These are phyloP conservation scores for Hypoxylon sp. DNA, from an alignment of 2,329 filamentous ascomycete species.

Conservation along the genomic window DNA sequence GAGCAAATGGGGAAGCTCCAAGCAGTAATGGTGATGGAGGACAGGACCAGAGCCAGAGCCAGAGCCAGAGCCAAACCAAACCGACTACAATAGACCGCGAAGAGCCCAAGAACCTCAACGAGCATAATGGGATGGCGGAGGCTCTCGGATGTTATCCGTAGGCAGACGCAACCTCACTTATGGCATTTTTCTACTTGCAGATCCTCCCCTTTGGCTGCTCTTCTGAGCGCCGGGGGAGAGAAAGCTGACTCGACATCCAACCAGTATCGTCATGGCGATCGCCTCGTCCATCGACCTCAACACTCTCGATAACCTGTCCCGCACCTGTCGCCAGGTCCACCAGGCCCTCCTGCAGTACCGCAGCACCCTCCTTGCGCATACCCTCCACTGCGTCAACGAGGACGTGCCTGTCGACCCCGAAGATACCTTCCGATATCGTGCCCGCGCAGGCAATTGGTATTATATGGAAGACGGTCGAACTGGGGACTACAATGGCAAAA, in stretches of 20 bases:
- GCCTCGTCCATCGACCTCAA: conserved; percentile 87
- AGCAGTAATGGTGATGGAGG: conserved; percentile 17
- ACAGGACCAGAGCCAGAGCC: conserved; percentile 33
- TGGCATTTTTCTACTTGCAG: conserved; percentile 46
- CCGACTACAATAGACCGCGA: conserved; percentile 31
- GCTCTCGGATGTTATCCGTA: conserved; percentile 79
- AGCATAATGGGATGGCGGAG: conserved; percentile 73
- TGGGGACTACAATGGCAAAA: conserved; percentile 72
- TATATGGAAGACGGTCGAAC: conserved; percentile 68
- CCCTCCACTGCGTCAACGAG: conserved; percentile 86
- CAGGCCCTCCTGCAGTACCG: conserved; percentile 84
- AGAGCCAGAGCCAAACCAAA: conserved; percentile 29
- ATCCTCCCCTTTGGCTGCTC: conserved; percentile 38
- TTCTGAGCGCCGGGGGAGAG: conserved; percentile 30
- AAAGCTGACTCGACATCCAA: conserved; percentile 43
- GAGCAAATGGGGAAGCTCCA: conserved; percentile 22
- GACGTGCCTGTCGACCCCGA: conserved; percentile 67
- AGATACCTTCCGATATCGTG: conserved; percentile 70
- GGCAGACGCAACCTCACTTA: conserved; percentile 59
- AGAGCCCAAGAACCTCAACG: conserved; percentile 64
- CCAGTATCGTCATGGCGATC: conserved; percentile 82
- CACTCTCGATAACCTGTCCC: conserved; percentile 85
- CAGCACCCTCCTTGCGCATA: conserved; percentile 78
- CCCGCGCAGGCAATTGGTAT: conserved; percentile 71
- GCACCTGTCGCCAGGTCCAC: conserved; percentile 85